Percentiles rank a stretch among this genome's conserved stretches.
Evolutionary conservation across 257 asterid genomes (phyloP).

Genomic region (Phtheirospermum japonicum): DNA sequence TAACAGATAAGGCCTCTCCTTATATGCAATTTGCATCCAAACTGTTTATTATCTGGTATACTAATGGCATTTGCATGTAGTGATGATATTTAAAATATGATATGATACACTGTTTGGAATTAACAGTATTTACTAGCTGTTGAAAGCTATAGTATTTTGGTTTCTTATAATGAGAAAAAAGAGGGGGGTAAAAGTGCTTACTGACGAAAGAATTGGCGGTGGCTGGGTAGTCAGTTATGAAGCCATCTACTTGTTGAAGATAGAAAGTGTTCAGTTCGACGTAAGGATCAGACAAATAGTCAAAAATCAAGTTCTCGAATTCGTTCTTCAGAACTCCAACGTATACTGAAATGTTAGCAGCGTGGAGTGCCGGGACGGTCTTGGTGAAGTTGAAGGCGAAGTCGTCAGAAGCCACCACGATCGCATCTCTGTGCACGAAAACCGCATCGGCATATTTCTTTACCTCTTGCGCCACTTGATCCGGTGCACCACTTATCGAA

Average conservation of each 20-base stretch:
- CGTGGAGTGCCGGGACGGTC: slow-evolving; percentile 57
- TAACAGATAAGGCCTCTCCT: too few species aligned
- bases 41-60: too few species aligned
- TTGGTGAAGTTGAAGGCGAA: slow-evolving; percentile 51
- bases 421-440: slow-evolving; percentile 48
- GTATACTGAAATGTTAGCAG: slow-evolving; percentile 74
- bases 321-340: slow-evolving; percentile 70
- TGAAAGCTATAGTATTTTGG: neutral
- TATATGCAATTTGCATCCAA: too few species aligned
- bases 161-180: neutral
- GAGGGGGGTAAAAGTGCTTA: slow-evolving; percentile 39
- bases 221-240: slow-evolving; percentile 68
- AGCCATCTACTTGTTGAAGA: slow-evolving; percentile 53
- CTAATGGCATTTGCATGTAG: too few species aligned
- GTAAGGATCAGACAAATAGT: slow-evolving; percentile 76
- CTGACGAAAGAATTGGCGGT: slow-evolving; percentile 60
- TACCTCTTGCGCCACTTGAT: slow-evolving; percentile 49
- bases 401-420: slow-evolving; percentile 39
- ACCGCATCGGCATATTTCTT: slow-evolving; percentile 83
- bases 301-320: slow-evolving; percentile 61
- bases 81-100: too few species aligned
- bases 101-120: too few species aligned
- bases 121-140: too few species aligned
- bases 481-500: slow-evolving; percentile 44
- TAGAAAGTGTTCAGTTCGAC: slow-evolving; percentile 54